Percentiles rank a stretch among this genome's conserved stretches.
These are phyloP conservation scores for Talaromyces adpressus DNA, from an alignment of 495 filamentous ascomycete genomes.

Conservation along the genomic window DNA sequence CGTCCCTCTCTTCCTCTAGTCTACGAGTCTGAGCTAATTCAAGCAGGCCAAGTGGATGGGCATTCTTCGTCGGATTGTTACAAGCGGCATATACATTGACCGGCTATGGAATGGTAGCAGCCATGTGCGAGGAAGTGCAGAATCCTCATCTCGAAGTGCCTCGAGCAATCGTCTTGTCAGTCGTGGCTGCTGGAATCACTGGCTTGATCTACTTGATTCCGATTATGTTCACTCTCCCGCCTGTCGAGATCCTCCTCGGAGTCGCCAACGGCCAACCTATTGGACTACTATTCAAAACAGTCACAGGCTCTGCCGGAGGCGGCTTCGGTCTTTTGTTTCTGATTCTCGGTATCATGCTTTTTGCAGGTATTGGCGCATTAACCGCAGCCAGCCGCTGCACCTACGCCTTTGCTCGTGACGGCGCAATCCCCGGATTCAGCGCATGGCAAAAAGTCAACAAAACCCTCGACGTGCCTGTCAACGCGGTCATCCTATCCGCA, in stretches of 20 bases:
- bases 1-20: slow-evolving; percentile 6
- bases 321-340: slow-evolving; percentile 69
- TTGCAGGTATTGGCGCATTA: slow-evolving; percentile 63
- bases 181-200: slow-evolving; percentile 60
- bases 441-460: slow-evolving; percentile 55
- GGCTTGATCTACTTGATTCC: slow-evolving; percentile 65
- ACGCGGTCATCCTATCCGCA: slow-evolving; percentile 50
- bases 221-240: slow-evolving; percentile 58
- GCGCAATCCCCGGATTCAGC: slow-evolving; percentile 59
- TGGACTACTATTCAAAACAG: slow-evolving; percentile 26
- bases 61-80: slow-evolving; percentile 55
- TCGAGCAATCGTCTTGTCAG: slow-evolving; percentile 63
- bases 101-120: slow-evolving; percentile 50
- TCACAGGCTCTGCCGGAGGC: slow-evolving; percentile 38
- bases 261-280: slow-evolving; percentile 50
- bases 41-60: slow-evolving; percentile 48
- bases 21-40: not conserved
- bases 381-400: slow-evolving; percentile 70
- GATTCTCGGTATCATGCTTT: slow-evolving; percentile 66
- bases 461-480: slow-evolving; percentile 49
- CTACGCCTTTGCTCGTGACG: slow-evolving; percentile 64
- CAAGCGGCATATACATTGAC: slow-evolving; percentile 56
- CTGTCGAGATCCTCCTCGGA: slow-evolving; percentile 44
- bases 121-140: slow-evolving; percentile 65
- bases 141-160: slow-evolving; percentile 60